phyloP scores from a whole-genome alignment of 2,329 filamentous ascomycete species.

The Fusarium brachygibbosum region DNA sequence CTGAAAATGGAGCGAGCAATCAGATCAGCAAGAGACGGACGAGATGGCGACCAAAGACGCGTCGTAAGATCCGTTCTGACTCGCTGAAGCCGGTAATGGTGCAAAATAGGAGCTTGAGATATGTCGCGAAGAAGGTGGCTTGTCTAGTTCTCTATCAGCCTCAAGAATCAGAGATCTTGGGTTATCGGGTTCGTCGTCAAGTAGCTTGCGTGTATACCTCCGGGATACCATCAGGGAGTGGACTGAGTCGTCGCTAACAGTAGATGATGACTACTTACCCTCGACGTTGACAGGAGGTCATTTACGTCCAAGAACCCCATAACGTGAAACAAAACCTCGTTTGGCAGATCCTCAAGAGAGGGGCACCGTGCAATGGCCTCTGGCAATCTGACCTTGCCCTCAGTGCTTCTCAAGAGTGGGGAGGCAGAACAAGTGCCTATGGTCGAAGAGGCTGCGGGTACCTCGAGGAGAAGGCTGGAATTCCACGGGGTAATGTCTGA shows the following conservation, averaged over 20 bases:
- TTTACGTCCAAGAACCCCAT: conserved; percentile 69
- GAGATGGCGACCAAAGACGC: conserved; percentile 67
- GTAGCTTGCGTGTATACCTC: not conserved
- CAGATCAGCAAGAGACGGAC: conserved; percentile 72
- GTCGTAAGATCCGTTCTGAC: conserved; percentile 67
- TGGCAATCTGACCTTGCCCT: not conserved
- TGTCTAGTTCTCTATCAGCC: conserved; percentile 59
- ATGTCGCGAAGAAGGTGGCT: conserved; percentile 73
- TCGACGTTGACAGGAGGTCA: conserved; percentile 68
- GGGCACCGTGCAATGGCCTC: conserved; percentile 13
- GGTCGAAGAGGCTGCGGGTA: conserved; percentile 19
- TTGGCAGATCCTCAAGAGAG: conserved; percentile 62
- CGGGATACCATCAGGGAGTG: not conserved
- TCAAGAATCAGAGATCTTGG: conserved; percentile 10
- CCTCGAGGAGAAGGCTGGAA: conserved; percentile 26
- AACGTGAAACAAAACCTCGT: conserved; percentile 69
- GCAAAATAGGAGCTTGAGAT: conserved; percentile 74
- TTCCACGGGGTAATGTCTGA: conserved; percentile 30
- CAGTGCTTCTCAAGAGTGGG: not conserved
- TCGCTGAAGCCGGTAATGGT: conserved; percentile 71
- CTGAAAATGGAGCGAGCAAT: conserved; percentile 75
- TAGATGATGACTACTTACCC: conserved; percentile 60
- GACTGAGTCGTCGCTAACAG: conserved; percentile 9
- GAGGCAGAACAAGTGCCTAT: conserved; percentile 3
- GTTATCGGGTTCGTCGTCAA: not conserved